Evolutionary conservation across 371 early-diverging fungal species (phyloP).

Genomic region (Mucor saturninus): DNA sequence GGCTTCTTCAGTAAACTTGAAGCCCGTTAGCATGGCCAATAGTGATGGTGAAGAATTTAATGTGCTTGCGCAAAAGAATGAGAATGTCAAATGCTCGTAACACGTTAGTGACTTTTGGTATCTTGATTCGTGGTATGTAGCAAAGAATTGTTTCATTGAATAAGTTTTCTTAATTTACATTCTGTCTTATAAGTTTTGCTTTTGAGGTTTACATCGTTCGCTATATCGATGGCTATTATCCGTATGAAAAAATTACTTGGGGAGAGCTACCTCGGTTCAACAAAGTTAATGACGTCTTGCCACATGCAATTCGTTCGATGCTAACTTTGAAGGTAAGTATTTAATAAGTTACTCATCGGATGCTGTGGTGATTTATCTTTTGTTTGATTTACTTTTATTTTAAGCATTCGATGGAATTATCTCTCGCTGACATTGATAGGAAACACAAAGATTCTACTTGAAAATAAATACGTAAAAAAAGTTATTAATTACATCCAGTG

Average conservation of each 20-base stretch:
- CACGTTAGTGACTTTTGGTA: background rate
- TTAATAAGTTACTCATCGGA: background rate
- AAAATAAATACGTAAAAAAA: too few relatives aligned
- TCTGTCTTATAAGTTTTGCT: background rate
- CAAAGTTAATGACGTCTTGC: background rate
- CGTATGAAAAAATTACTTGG: background rate
- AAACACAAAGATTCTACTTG: too few relatives aligned
- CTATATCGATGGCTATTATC: background rate
- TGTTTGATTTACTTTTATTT: too few relatives aligned
- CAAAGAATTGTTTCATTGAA: background rate
- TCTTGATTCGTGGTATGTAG: background rate
- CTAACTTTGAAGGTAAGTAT: background rate
- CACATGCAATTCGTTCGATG: background rate
- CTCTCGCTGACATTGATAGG: too few relatives aligned
- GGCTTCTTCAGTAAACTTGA: too few relatives aligned
- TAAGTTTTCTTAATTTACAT: background rate
- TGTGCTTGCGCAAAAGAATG: too few relatives aligned
- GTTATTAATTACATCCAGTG: too few relatives aligned
- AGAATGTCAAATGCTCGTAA: too few relatives aligned
- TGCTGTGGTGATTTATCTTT: background rate
- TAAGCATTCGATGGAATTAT: too few relatives aligned
- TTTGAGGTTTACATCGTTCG: slow-evolving; percentile 1
- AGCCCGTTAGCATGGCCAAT: too few relatives aligned
- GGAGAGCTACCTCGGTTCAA: slow-evolving; percentile 1
- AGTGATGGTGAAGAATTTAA: too few relatives aligned